Evolutionary conservation across 306 rosid genomes (phyloP), one percentile per base, ranked within the genome.

Genomic region (Echinosophora koreensis): DNA sequence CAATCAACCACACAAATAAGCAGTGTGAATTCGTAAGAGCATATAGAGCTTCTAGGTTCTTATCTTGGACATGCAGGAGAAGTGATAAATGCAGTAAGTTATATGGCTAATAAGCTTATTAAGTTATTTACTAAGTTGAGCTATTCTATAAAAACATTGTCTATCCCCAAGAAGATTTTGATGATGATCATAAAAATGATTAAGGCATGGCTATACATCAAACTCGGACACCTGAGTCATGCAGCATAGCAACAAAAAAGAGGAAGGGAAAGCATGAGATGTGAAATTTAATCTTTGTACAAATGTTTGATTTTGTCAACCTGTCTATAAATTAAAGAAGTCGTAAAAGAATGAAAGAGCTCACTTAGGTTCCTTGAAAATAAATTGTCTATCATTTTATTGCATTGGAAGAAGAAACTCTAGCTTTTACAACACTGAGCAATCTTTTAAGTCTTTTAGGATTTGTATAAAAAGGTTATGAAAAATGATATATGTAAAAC

Each of bases 301-400:
- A 15, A 22, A 0, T 22, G 57, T 65, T 28, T 71, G 70, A 66
- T 71, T 54, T 57, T 59, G 42, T 71, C 74, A 64, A 80, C 72
- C 67, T 64, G n/a, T 51, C 62, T 11, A 52, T 27, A 15, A 58
- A 49, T 22, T 22, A 22, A 22, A 22, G 69, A 44, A 77, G 60
- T 66, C 60, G 51, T 62, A 51, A 56, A 32, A 73, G 65, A 44
- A 68, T 51, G 65, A 59, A 47, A 78, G 55, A 71, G 22, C 22
- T 22, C 0, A 22, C 22, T 22, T 22, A 22, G 22, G 1, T 22
- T 22, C 22, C 22, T 22, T 22, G 22, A 22, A 1, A 22, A 22
- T 22, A 22, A 22, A 22, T 22, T 22, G 22, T 22, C 22, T 22
- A 22, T 22, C 22, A 22, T 22, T 22, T 22, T 22, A 22, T 22